A percentile compares a stretch with the other conserved stretches of the same genome.
phyloP scores from a whole-genome alignment of 148 eudicot species.

The Rhododendron henanense region DNA sequence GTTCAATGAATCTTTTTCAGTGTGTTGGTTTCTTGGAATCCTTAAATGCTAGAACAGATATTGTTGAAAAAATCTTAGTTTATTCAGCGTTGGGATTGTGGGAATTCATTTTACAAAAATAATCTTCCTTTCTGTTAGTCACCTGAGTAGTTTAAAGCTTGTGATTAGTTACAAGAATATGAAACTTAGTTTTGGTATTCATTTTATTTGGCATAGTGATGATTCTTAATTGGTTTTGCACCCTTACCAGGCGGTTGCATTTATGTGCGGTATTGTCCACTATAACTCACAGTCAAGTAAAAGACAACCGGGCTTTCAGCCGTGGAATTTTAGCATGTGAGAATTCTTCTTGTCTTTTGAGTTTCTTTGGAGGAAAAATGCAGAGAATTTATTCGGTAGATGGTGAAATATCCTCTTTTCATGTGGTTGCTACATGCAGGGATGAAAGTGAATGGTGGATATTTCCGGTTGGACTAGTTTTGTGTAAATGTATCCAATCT shows the following conservation, averaged over 20 bases:
- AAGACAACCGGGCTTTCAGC: slow-evolving; percentile 61
- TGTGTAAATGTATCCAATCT: slow-evolving; percentile 90
- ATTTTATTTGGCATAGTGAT: background rate
- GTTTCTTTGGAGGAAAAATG: background rate
- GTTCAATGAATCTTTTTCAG: background rate
- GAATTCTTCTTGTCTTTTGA: background rate
- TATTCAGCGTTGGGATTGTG: background rate
- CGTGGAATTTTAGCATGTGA: slow-evolving; percentile 85
- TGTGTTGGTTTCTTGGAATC: background rate
- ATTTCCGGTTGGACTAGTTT: slow-evolving; percentile 69
- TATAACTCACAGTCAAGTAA: slow-evolving; percentile 55
- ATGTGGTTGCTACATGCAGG: slow-evolving; percentile 40
- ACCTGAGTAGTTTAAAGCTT: background rate
- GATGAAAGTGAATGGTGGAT: slow-evolving; percentile 99
- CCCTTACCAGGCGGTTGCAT: slow-evolving; percentile 68
- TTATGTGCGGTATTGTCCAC: slow-evolving; percentile 74
- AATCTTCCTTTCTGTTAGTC: background rate
- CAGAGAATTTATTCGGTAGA: background rate
- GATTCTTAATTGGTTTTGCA: background rate
- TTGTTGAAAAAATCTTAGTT: background rate
- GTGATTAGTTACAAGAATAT: background rate
- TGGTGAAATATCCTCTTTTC: background rate
- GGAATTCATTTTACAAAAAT: background rate
- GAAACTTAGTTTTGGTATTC: background rate
- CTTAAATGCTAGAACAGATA: background rate